These are phyloP conservation scores for Beauveria australis DNA, from an alignment of 2,329 filamentous ascomycete genomes.

Conservation along the genomic window DNA sequence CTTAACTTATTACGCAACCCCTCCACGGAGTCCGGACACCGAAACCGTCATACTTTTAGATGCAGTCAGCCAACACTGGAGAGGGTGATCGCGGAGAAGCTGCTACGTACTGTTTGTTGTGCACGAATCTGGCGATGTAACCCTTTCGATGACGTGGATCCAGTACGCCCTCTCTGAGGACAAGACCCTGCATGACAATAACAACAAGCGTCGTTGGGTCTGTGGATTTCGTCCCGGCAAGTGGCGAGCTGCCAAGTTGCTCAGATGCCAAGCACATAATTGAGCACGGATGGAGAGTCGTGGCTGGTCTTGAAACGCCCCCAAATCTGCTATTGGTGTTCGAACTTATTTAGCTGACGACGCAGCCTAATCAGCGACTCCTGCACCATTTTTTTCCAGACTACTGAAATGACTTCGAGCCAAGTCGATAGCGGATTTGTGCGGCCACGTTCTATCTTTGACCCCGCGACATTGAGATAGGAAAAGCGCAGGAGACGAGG, in stretches of 20 bases:
- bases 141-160: not conserved
- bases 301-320: slow-evolving; percentile 4
- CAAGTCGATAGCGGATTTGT: not conserved
- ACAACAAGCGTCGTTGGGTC: not conserved
- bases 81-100: not conserved
- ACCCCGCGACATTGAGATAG: not conserved
- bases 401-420: not conserved
- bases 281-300: not conserved
- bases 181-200: not conserved
- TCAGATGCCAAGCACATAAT: not conserved
- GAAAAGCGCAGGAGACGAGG: not conserved
- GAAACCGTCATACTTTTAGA: not conserved
- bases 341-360: not conserved
- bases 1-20: not conserved
- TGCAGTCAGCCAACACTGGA: not conserved
- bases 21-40: not conserved
- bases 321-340: not conserved
- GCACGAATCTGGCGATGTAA: not conserved
- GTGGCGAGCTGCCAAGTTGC: not conserved
- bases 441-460: not conserved
- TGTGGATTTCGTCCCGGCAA: not conserved
- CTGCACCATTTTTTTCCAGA: not conserved
- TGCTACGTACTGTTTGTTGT: not conserved
- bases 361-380: not conserved
- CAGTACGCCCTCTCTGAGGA: not conserved